These are phyloP conservation scores for Saturnispora kantuleensis DNA, from an alignment of 805 yeast genomes.

Conservation along the genomic window DNA sequence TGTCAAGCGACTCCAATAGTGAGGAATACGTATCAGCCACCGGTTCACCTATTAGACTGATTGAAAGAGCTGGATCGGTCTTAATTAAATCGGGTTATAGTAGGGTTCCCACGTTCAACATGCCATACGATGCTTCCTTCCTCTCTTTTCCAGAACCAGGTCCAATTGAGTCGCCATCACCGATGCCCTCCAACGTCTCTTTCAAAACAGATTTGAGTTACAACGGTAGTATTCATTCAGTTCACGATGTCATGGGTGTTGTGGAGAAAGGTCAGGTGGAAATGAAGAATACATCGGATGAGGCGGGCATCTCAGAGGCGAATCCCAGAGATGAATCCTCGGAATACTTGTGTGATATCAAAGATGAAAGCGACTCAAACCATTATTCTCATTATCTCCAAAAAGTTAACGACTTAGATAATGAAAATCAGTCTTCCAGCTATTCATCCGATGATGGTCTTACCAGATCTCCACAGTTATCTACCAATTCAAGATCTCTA, in stretches of 20 bases:
- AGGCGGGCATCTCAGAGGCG: neutral
- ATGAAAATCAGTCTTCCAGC: too few species aligned
- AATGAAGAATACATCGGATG: neutral
- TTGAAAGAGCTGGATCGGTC: constrained; percentile 13
- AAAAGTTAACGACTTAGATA: too few species aligned
- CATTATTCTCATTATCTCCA: too few species aligned
- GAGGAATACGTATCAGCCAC: neutral
- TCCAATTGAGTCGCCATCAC: neutral
- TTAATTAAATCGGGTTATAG: constrained; percentile 13
- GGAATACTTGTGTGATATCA: too few species aligned
- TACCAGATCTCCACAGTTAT: too few species aligned
- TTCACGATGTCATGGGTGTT: constrained; percentile 1
- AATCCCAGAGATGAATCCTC: neutral
- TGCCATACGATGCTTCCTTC: neutral
- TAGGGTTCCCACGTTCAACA: constrained; percentile 9
- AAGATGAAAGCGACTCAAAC: too few species aligned
- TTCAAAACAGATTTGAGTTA: neutral
- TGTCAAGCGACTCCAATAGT: neutral
- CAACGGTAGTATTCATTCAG: constrained; percentile 1
- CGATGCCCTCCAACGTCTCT: neutral
- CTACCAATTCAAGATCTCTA: too few species aligned
- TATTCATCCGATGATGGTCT: too few species aligned
- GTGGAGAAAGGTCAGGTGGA: neutral
- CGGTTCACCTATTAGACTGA: neutral
- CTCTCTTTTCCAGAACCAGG: neutral